Conservation (phyloP, 805 yeast species). For the Allodekkera sacchari region DNA sequence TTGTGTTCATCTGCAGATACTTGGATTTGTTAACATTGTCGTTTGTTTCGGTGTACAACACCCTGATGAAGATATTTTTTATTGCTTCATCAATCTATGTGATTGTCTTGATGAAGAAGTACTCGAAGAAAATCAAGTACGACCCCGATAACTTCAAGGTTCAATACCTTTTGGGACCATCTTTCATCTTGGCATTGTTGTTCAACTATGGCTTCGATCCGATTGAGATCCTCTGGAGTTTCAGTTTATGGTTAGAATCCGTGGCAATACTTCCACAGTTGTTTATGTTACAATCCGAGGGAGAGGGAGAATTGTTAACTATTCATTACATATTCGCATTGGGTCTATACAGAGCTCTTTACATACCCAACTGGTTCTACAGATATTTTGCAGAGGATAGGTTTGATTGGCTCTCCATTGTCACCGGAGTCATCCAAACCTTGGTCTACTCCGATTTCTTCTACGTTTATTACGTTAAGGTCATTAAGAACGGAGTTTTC, state of each 20-base stretch:
- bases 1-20: slow-evolving; percentile 70
- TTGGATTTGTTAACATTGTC: slow-evolving; percentile 45
- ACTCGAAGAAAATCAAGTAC: slow-evolving; percentile 50
- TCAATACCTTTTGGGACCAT: slow-evolving; percentile 58
- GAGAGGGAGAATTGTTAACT: slow-evolving; percentile 81
- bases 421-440: slow-evolving; percentile 83
- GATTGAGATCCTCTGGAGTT: slow-evolving; percentile 73
- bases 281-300: slow-evolving; percentile 81
- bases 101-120: slow-evolving; percentile 61
- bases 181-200: slow-evolving; percentile 46
- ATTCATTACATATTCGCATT: slow-evolving; percentile 90
- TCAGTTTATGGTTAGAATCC: slow-evolving; percentile 86
- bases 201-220: slow-evolving; percentile 59
- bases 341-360: slow-evolving; percentile 82
- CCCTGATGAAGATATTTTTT: slow-evolving; percentile 75
- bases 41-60: slow-evolving; percentile 64
- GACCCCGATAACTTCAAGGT: slow-evolving; percentile 66
- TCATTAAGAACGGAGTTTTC: slow-evolving; percentile 70
- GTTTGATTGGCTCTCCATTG: slow-evolving; percentile 61
- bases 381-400: slow-evolving; percentile 59
- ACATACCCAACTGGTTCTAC: slow-evolving; percentile 93
- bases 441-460: slow-evolving; percentile 90
- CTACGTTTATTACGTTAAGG: slow-evolving; percentile 78
- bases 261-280: slow-evolving; percentile 91
- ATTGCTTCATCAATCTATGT: slow-evolving; percentile 69